Conservation (phyloP, 345 rosid genomes). For the Syzygium oleosum region DNA sequence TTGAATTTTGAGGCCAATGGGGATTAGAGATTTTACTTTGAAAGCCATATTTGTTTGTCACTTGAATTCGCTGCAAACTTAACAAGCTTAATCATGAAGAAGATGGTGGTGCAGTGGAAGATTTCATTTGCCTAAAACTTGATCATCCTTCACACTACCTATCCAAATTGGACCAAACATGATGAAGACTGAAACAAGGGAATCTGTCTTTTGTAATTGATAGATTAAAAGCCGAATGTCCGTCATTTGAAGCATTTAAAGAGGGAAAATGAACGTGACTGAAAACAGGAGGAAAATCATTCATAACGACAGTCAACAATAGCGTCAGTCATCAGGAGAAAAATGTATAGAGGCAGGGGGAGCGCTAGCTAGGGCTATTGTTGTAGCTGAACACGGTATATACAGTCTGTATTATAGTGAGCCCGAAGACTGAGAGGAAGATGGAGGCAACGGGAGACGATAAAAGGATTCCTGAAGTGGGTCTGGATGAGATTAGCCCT, state of each 20-base stretch:
- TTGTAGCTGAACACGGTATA: not conserved
- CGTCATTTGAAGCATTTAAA: not conserved
- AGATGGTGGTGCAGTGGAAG: not conserved
- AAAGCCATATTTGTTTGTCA: not conserved
- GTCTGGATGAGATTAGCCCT: conserved; percentile 29
- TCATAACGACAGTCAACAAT: not conserved
- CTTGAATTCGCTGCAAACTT: not conserved
- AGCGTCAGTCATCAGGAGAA: not conserved
- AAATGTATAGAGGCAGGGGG: not conserved
- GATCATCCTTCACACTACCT: not conserved
- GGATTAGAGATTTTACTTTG: not conserved
- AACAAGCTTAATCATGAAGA: not conserved
- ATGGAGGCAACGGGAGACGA: conserved; percentile 20
- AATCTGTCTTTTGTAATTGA: not conserved
- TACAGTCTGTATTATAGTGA: conserved; percentile 7
- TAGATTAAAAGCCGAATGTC: not conserved
- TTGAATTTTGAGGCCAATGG: not conserved
- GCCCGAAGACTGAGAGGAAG: conserved; percentile 20
- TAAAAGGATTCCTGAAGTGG: conserved; percentile 39
- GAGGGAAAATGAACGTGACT: not conserved
- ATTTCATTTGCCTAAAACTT: not conserved
- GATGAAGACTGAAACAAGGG: not conserved
- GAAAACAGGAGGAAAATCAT: not conserved
- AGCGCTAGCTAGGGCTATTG: not conserved
- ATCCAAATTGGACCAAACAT: not conserved